Evolutionary conservation across 495 filamentous ascomycete species (phyloP).

Genomic region (Baudoinia panamericana): DNA sequence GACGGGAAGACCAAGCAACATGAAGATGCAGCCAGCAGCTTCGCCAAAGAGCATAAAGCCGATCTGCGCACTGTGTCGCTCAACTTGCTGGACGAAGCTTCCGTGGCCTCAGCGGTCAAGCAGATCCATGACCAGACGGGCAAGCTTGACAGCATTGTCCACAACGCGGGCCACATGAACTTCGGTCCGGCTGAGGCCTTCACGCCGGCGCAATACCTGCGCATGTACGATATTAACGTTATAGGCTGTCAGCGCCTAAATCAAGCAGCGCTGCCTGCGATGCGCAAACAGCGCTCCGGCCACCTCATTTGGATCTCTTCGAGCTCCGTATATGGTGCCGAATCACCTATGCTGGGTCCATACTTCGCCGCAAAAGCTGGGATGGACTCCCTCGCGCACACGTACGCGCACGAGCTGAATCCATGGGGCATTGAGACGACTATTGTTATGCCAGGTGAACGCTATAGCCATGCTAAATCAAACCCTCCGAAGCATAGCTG

Average conservation of each 20-base stretch:
- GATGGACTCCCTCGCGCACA: constrained; percentile 7
- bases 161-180: constrained; percentile 25
- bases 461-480: too few species aligned
- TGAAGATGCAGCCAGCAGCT: constrained; percentile 12
- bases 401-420: constrained; percentile 5
- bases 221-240: constrained; percentile 23
- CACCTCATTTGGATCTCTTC: constrained; percentile 8
- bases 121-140: constrained; percentile 10
- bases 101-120: constrained; percentile 13
- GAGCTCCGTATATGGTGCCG: constrained; percentile 7
- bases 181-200: constrained; percentile 23
- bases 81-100: constrained; percentile 18
- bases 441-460: constrained; percentile 5
- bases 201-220: constrained; percentile 18
- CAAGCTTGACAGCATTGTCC: constrained; percentile 19
- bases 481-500: too few species aligned
- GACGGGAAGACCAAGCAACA: constrained; percentile 2
- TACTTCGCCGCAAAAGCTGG: constrained; percentile 12
- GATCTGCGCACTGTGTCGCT: constrained; percentile 19
- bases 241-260: constrained; percentile 22
- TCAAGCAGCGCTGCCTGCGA: constrained; percentile 17
- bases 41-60: constrained; percentile 10
- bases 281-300: constrained; percentile 1
- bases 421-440: constrained; percentile 13
- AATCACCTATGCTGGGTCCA: constrained; percentile 6